Base-by-base conservation (phyloP, 2,329 filamentous ascomycete species). In the Dactylellina leptospora region DNA sequence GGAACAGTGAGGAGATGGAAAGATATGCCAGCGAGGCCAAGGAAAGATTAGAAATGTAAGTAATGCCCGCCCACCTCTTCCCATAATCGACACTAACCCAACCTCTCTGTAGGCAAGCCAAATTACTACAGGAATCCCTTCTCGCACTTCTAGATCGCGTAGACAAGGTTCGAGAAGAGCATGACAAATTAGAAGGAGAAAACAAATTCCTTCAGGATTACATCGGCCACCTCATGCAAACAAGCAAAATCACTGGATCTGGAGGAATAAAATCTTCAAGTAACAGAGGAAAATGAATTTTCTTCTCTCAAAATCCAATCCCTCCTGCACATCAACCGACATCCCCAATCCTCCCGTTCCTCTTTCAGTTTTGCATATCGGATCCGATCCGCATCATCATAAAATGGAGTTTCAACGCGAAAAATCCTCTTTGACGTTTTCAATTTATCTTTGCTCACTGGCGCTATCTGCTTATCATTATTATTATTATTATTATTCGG, bases 191-290 rank as follows among this genome's bases (percentile, higher is more conserved):
- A 60, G 93, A 97, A 80, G 95, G 86, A 80, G 93, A 97, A 80
- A 99, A 99, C 84, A 93, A 92, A 78, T 97, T 97, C 78, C 82
- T 99, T 50, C 93, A 97, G 80, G 96, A 96, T 80, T 97, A 97
- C 79, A 97, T 97, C 77, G 93, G 93, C 75, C 93, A 96, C 78
- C 84, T 97, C 61, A 97, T 96, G 86, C 75, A 76, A 38, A 90
- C 88, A n/a, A 88, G 86, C 79, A 90, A 90, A 78, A 89, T 90
- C 76, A 90, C 87, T 0, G 84, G 87, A 1, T 82, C 84, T 1
- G 81, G 82, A 91, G 91, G 77, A 87, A 36, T 64, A n/a, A 72
- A 72, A 22, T 72, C 68, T 9, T 72, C 68, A 16, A 86, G 60
- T 82, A 84, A 82, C 81, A 81, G 61, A 82, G 81, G 76, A 84